Base-by-base conservation (phyloP, 1,139 yeast genomes). In the Saccharomyces hybrid region DNA sequence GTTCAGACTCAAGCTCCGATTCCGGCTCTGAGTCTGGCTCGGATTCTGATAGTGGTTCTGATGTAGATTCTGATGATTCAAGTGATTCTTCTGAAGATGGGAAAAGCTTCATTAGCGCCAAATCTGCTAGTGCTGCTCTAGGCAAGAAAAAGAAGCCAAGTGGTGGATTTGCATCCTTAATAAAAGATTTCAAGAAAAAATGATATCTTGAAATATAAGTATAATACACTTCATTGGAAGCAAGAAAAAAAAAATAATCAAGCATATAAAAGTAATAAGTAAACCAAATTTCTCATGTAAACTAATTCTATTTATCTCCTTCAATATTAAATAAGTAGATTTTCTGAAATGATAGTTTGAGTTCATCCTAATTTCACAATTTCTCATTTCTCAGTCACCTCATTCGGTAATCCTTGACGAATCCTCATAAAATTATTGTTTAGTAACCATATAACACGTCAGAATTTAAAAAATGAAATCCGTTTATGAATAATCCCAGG, bases 151-250 rank as follows among this genome's bases (percentile, higher is more conserved):
- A 70, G 59, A 68, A 69, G 48, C 65, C 74, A 54, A 73, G 73
- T 52, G 76, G 77, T 51, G 85, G 83, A 0, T 81, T 82, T 64
- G 75, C 76, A 52, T 79, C 78, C 23, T 68, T 82, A 55, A 71
- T 82, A 72, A 77, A 73, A 57, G 86, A 82, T 63, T 79, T 76
- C 9, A 75, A 72, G 55, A 73, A 62, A 48, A 60, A 56, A 48
- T 63, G 48, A 56, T 48, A 46, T 23, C 44, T 16, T 9, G 13
- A 38, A 16, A 42, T 52, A 16, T 42, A 32, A 25, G 27, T 54
- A 34, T 41, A 31, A 38, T 38, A 16, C 44, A 16, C 25, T 16
- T 16, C 44, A 11, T 9, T 9, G 44, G 5, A 38, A 38, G 44
- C 44, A 9, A 38, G 25, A 3, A 38, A 38, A 9, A 38, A 20